Evolutionary conservation across 2,329 filamentous ascomycete species (phyloP), one percentile per base, ranked within the genome.

Genomic region (Claviceps digitariae): DNA sequence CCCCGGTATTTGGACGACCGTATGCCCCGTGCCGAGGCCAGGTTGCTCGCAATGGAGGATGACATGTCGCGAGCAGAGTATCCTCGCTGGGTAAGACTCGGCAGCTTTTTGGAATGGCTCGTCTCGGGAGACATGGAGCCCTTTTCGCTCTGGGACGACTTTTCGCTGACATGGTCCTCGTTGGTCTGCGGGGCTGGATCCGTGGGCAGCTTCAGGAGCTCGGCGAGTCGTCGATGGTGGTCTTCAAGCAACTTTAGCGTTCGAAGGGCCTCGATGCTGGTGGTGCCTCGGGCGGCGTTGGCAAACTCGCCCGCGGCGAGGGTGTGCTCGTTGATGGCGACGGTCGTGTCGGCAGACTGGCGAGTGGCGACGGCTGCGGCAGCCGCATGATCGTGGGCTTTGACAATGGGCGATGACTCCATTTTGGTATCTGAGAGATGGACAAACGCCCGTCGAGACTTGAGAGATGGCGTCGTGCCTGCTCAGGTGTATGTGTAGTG

Each of bases 321-420:
- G 52, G 90, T 83, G 69, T 97, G 91, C 67, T 95, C 87, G 63
- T 86, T 86, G 63, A 90, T 86, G 57, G 91, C 91, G 48, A 87
- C 83, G 7, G 84, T 85, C 53, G 87, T 87, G 65, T 93, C 83
- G 53, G 75, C 76, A 47, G 86, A 83, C 63, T 90, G 82, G 25
- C 77, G 83, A 53, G 90, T 88, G 25, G 83, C 76, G 25, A 87
- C 83, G 45, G 91, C 90, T 63, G 87, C 90, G 63, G 87, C 90
- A 62, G 84, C 83, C 50, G 89, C 90, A 71, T 96, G 90, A 60
- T 91, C 85, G 69, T 95, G 88, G 57, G 90, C 91, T 81, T 91
- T 66, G 40, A 64, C 59, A 50, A 71, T 60, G 36, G 69, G 66
- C 9, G 69, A 68, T 3, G 63, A 62, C 36, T 72, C 69, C 69